These are phyloP conservation scores for Emmonsiellopsis sp. DNA, from an alignment of 2,329 filamentous ascomycete species.

Conservation along the genomic window DNA sequence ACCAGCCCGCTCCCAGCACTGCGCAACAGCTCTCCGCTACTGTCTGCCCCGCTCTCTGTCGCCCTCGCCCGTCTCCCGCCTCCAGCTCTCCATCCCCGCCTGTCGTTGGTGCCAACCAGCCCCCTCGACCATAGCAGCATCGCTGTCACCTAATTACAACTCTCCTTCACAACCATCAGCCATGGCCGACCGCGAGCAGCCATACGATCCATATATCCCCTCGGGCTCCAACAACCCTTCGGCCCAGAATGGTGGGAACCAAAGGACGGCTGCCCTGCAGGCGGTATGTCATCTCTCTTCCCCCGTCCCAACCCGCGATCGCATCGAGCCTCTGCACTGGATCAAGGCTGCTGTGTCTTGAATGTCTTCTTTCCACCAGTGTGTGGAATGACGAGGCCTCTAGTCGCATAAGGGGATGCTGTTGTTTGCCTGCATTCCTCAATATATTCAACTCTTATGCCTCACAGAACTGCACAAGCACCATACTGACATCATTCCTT, in stretches of 20 bases:
- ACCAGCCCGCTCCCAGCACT: not conserved
- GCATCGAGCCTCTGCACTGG: not conserved
- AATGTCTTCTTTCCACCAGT: too few species aligned
- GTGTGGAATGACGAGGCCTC: too few species aligned
- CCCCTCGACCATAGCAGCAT: not conserved
- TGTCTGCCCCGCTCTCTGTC: not conserved
- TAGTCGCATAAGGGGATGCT: too few species aligned
- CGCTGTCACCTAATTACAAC: not conserved
- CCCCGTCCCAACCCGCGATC: not conserved
- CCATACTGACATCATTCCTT: not conserved
- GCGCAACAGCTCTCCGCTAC: not conserved
- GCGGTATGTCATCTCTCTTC: constrained; percentile 54
- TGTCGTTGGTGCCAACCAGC: too few species aligned
- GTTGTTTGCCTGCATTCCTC: too few species aligned
- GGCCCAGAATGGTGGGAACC: constrained; percentile 50
- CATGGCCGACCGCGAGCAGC: constrained; percentile 36
- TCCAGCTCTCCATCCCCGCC: not conserved
- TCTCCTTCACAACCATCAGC: not conserved
- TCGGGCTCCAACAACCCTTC: constrained; percentile 48
- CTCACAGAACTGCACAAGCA: not conserved
- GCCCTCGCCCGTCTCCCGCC: not conserved
- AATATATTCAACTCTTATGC: too few species aligned
- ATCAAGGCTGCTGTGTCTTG: too few species aligned
- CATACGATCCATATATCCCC: constrained; percentile 86
- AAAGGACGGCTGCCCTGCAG: constrained; percentile 66